Base-by-base conservation (phyloP, 331 rosid genomes). In the Pyracantha coccinea region DNA sequence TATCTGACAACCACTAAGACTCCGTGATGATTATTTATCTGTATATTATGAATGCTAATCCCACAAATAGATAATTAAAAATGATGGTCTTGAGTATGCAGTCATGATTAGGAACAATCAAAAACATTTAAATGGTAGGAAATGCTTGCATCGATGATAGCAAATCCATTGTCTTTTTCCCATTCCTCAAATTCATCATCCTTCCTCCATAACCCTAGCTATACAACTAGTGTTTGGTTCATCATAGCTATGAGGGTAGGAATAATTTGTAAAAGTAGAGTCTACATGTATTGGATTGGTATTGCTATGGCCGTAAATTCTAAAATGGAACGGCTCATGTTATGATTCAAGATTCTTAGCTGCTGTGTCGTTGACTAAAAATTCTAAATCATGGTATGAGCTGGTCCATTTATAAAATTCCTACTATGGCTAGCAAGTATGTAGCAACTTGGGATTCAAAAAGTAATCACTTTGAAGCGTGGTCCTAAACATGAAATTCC, bases 101-200 rank as follows among this genome's bases (percentile, higher is more conserved):
- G 33, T 15, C 66, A 61, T 61, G 77, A 73, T 61, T 9, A 61
- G 16, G 69, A 61, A 73, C 4, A 27, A 10, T 60, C 28, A 5
- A 60, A 10, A 58, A 35, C 68, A 72, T 12, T 38, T 10, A 16
- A 25, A 44, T 64, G 47, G 69, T 13, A 19, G 25, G 21, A 64
- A 64, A 64, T 73, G 77, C 70, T 27, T 54, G 23, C 66, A 61
- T 12, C 61, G 61, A 44, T 61, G 60, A 73, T 27, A 45, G 28
- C 77, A 27, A 73, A 61, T 73, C 60, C 53, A 1, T 60, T 27
- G 11, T 9, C 70, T 8, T 45, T 73, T 61, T 29, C 60, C 70
- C 23, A 19, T 45, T 61, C 25, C 58, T 23, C 55, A 17, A 25
- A 23, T 32, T 72, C 68, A 61, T 50, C 55, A 27, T 27, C 31